These are phyloP conservation scores for Lichtheimia hyalospora DNA, from an alignment of 371 early-diverging fungal species.

Conservation along the genomic window DNA sequence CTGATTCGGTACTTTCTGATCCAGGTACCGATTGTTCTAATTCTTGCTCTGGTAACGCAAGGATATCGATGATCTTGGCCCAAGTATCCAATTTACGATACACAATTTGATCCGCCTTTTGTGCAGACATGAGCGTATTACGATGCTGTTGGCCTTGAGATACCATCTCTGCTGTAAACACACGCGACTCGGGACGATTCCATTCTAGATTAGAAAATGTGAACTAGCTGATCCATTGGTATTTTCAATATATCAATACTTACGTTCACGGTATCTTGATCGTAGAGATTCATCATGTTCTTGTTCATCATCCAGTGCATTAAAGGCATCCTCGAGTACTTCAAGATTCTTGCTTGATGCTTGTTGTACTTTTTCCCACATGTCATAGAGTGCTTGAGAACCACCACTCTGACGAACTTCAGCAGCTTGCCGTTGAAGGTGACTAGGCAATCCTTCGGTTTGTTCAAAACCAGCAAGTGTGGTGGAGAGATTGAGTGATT, in stretches of 20 bases:
- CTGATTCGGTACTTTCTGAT: conserved; percentile 4
- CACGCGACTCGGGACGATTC: conserved; percentile 62
- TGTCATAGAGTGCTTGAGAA: conserved; percentile 53
- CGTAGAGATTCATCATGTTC: conserved; percentile 66
- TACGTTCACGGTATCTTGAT: conserved; percentile 45
- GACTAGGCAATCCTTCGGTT: conserved; percentile 71
- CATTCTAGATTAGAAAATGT: conserved; percentile 32
- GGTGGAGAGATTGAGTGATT: conserved; percentile 71
- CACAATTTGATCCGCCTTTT: conserved; percentile 68
- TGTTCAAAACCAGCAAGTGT: conserved; percentile 67
- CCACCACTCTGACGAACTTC: conserved; percentile 79
- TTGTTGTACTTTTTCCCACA: conserved; percentile 60
- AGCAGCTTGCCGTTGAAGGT: conserved; percentile 64
- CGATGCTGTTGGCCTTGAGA: conserved; percentile 65
- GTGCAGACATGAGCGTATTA: conserved; percentile 65
- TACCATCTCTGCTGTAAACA: conserved; percentile 62
- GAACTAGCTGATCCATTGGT: background rate
- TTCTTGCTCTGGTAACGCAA: conserved; percentile 33
- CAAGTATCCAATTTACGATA: conserved; percentile 62
- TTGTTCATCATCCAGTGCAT: conserved; percentile 73
- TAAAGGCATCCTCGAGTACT: conserved; percentile 67
- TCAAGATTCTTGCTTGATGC: conserved; percentile 49
- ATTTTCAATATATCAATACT: background rate
- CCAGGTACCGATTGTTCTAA: conserved; percentile 37
- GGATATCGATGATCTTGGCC: conserved; percentile 47